phyloP scores from a whole-genome alignment of 2,329 filamentous ascomycete genomes.

The Aspergillus bombycis region DNA sequence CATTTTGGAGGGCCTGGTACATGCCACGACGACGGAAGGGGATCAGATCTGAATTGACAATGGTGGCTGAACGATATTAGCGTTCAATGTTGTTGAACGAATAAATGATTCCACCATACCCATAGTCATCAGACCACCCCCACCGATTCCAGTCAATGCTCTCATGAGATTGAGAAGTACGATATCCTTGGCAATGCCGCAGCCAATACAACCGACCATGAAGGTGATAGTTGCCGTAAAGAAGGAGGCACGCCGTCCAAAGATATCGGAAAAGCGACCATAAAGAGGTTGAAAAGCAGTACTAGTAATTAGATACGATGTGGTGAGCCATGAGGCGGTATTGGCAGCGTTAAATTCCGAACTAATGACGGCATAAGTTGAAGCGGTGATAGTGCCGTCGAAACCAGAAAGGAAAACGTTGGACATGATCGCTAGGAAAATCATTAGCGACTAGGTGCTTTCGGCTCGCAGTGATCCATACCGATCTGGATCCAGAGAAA shows the following conservation, averaged over 20 bases:
- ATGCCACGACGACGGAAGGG: conserved; percentile 72
- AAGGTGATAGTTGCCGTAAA: conserved; percentile 67
- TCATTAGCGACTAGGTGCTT: neutral
- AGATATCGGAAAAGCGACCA: conserved; percentile 71
- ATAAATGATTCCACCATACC: conserved; percentile 35
- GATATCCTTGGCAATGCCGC: conserved; percentile 68
- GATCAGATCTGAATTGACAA: conserved; percentile 74
- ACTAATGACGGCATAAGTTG: conserved; percentile 50
- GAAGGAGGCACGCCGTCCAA: conserved; percentile 65
- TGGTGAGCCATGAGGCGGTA: conserved; percentile 55
- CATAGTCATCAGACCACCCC: conserved; percentile 70
- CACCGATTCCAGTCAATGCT: conserved; percentile 72
- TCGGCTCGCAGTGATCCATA: conserved; percentile 19
- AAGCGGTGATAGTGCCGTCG: conserved; percentile 49
- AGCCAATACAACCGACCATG: conserved; percentile 67
- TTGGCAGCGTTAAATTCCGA: conserved; percentile 52
- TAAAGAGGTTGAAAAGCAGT: conserved; percentile 72
- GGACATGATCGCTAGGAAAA: conserved; percentile 58
- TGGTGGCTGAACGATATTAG: conserved; percentile 49
- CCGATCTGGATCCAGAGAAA: conserved; percentile 62
- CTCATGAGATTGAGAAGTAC: conserved; percentile 71
- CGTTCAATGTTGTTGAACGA: neutral
- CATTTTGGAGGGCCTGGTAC: conserved; percentile 69
- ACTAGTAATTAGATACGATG: conserved; percentile 67
- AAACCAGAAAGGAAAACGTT: conserved; percentile 66